A percentile compares a stretch with the other conserved stretches of the same genome.
phyloP scores from a whole-genome alignment of 1,284 basidiomycete species.

The Erythrobasidium hasegawianum region DNA sequence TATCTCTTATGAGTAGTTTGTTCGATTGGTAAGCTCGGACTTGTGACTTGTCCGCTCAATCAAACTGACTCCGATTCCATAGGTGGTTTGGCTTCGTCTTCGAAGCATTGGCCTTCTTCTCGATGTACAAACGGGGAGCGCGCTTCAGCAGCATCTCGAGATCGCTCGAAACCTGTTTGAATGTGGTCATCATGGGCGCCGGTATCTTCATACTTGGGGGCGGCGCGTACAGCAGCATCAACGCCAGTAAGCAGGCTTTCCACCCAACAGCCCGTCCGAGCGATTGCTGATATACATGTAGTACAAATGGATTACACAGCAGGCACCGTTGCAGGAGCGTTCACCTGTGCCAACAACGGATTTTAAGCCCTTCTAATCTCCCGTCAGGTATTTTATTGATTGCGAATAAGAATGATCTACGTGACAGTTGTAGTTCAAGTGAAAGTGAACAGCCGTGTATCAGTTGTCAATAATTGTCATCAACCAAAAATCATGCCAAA shows the following conservation, averaged over 20 bases:
- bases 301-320: slow-evolving; percentile 19
- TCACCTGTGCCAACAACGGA: slow-evolving; percentile 32
- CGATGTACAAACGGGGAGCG: slow-evolving; percentile 12
- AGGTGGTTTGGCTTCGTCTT: slow-evolving; percentile 3
- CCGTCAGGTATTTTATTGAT: background rate
- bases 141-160: slow-evolving; percentile 12
- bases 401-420: too few species aligned
- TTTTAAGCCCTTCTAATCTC: slow-evolving; percentile 1
- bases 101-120: slow-evolving; percentile 25
- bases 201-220: slow-evolving; percentile 28
- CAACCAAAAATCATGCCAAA: too few species aligned
- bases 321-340: slow-evolving; percentile 28
- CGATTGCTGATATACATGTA: background rate
- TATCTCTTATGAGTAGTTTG: slow-evolving; percentile 22
- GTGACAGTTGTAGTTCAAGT: too few species aligned
- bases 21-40: too few species aligned
- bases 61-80: too few species aligned
- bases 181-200: slow-evolving; percentile 12
- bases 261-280: background rate
- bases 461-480: too few species aligned
- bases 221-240: slow-evolving; percentile 19
- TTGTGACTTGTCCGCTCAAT: too few species aligned
- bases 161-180: slow-evolving; percentile 15
- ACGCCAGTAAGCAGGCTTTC: slow-evolving; percentile 18
- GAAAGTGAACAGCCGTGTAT: too few species aligned